Conservation (phyloP, 306 rosid genomes). For the Luffa aegyptiaca region DNA sequence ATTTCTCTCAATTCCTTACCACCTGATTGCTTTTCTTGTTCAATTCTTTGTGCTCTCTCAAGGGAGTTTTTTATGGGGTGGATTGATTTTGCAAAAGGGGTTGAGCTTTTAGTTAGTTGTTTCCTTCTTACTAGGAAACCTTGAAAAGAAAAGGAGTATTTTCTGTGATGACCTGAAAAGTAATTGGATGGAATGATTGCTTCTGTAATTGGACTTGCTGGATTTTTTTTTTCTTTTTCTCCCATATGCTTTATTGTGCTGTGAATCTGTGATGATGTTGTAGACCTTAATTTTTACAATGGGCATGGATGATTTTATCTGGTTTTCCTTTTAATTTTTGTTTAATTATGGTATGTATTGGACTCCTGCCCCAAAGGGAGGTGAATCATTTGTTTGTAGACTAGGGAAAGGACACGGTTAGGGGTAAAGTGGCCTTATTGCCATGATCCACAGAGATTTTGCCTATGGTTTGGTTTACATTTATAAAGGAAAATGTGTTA, state of each 20-base stretch:
- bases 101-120: not conserved
- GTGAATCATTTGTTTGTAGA: not conserved
- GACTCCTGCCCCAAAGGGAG: too few relatives aligned
- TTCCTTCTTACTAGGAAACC: not conserved
- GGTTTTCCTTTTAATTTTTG: too few relatives aligned
- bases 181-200: not conserved
- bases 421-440: not conserved
- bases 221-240: not conserved
- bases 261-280: not conserved
- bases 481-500: not conserved
- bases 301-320: too few relatives aligned
- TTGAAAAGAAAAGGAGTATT: not conserved
- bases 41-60: not conserved
- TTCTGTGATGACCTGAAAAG: not conserved
- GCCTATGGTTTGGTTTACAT: not conserved
- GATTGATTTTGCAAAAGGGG: conserved; percentile 3
- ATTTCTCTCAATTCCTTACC: not conserved
- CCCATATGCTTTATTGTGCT: not conserved
- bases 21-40: not conserved
- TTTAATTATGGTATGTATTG: too few relatives aligned
- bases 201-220: not conserved
- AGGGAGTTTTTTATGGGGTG: conserved; percentile 13
- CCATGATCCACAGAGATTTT: not conserved
- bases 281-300: not conserved
- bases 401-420: not conserved